Conservation (phyloP, 768 basidiomycete species). For the Rhodosporidiobolus sp. region DNA sequence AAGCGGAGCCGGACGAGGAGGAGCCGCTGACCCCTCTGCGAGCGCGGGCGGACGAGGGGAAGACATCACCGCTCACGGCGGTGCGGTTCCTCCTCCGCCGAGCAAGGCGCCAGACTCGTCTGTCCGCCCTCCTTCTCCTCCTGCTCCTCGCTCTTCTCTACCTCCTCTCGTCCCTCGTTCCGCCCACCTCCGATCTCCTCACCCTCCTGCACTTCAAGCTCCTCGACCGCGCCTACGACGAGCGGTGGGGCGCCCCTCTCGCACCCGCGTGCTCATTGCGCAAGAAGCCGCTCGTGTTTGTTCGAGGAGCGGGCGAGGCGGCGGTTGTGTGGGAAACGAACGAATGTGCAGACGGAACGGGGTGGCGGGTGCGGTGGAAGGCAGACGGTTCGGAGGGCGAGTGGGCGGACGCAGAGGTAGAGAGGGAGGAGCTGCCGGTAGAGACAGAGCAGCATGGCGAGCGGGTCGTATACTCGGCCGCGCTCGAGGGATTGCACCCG, state of each 20-base stretch:
- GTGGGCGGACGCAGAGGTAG: not conserved
- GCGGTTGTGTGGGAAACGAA: constrained; percentile 37
- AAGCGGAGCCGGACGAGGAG: not conserved
- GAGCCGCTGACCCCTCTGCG: too few species aligned
- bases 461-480: constrained; percentile 19
- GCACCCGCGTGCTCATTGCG: constrained; percentile 25
- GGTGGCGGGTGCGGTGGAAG: constrained; percentile 10
- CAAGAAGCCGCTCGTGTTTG: constrained; percentile 35
- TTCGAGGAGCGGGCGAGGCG: constrained; percentile 4
- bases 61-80: not conserved
- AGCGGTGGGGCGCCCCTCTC: constrained; percentile 17
- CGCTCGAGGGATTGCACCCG: not conserved
- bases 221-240: constrained; percentile 22
- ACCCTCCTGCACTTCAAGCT: constrained; percentile 32
- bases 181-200: not conserved
- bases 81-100: not conserved
- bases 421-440: not conserved
- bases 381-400: not conserved
- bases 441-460: constrained; percentile 3
- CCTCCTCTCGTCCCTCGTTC: not conserved
- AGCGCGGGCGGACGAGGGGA: not conserved
- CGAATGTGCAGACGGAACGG: not conserved
- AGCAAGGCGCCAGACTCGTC: not conserved
- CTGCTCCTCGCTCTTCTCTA: not conserved
- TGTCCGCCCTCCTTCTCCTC: not conserved